Percentiles rank a stretch among this genome's conserved stretches.
These are phyloP conservation scores for Phoma sp. DNA, from an alignment of 2,329 filamentous ascomycete species.

Conservation along the genomic window DNA sequence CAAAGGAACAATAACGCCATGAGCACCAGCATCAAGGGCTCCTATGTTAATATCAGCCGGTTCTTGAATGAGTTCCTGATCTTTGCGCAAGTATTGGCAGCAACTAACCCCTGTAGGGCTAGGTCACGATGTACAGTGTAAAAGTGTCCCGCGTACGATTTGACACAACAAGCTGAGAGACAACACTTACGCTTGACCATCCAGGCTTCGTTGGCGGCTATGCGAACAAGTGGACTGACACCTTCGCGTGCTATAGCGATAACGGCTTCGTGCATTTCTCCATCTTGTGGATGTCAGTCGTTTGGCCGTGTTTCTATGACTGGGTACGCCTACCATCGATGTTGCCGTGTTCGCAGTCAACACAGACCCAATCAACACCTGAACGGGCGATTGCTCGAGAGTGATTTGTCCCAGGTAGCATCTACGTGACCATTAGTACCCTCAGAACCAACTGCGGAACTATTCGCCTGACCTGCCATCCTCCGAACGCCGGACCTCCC, in stretches of 20 bases:
- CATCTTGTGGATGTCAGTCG: constrained; percentile 43
- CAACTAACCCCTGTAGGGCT: neutral
- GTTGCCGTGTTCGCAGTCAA: constrained; percentile 64
- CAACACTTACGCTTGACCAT: constrained; percentile 62
- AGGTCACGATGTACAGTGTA: too few relatives aligned
- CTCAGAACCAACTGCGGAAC: neutral
- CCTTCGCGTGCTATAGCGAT: constrained; percentile 55
- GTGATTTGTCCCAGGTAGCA: constrained; percentile 62
- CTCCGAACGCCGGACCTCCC: constrained; percentile 60
- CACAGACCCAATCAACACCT: constrained; percentile 61
- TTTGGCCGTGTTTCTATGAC: neutral
- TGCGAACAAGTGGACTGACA: constrained; percentile 54
- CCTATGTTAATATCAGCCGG: constrained; percentile 33
- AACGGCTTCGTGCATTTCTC: constrained; percentile 62
- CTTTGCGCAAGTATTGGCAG: too few relatives aligned
- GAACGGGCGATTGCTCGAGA: constrained; percentile 60
- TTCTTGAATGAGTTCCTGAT: neutral
- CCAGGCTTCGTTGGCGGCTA: constrained; percentile 65
- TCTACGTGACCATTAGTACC: constrained; percentile 32
- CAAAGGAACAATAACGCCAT: constrained; percentile 63
- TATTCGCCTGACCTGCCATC: constrained; percentile 58
- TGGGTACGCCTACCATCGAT: constrained; percentile 55
- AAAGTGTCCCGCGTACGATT: neutral
- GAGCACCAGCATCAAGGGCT: constrained; percentile 65
- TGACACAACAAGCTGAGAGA: neutral